A percentile compares a stretch with the other conserved stretches of the same genome.
Evolutionary conservation across 192 early-diverging fungal species (phyloP).

Genomic region (Backusella sp.): DNA sequence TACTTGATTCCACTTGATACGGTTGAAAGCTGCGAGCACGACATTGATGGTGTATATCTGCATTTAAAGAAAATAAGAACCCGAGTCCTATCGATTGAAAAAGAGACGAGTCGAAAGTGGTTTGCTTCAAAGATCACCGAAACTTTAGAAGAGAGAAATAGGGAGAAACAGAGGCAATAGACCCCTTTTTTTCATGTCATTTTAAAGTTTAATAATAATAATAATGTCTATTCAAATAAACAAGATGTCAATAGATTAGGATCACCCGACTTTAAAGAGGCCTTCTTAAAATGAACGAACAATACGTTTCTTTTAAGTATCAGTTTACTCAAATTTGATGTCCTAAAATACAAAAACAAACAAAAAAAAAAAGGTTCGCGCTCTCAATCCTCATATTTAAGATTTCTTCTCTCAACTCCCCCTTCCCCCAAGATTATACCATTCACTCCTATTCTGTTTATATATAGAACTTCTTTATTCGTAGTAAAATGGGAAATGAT

Average conservation of each 20-base stretch:
- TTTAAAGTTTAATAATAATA: neutral
- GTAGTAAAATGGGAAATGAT: neutral
- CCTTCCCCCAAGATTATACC: too few relatives aligned
- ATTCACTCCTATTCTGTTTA: neutral
- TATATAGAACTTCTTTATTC: slow-evolving; percentile 4
- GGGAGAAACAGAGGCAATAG: slow-evolving; percentile 9
- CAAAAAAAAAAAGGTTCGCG: too few relatives aligned
- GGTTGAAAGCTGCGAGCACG: neutral
- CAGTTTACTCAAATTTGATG: neutral
- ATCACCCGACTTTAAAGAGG: neutral
- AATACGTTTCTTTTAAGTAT: neutral
- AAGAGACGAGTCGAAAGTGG: slow-evolving; percentile 11
- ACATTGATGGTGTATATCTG: neutral
- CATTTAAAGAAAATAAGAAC: neutral
- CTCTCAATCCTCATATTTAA: neutral
- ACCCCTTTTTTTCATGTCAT: neutral
- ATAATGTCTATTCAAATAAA: neutral
- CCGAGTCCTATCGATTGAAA: neutral
- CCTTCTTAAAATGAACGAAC: neutral
- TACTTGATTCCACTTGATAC: slow-evolving; percentile 17
- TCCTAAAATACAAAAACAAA: neutral
- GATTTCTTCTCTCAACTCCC: too few relatives aligned
- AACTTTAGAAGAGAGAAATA: neutral
- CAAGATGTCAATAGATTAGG: neutral
- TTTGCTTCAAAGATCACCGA: slow-evolving; percentile 2